Conservation (phyloP, 2,329 filamentous ascomycete genomes). For the Biscogniauxia sp. region DNA sequence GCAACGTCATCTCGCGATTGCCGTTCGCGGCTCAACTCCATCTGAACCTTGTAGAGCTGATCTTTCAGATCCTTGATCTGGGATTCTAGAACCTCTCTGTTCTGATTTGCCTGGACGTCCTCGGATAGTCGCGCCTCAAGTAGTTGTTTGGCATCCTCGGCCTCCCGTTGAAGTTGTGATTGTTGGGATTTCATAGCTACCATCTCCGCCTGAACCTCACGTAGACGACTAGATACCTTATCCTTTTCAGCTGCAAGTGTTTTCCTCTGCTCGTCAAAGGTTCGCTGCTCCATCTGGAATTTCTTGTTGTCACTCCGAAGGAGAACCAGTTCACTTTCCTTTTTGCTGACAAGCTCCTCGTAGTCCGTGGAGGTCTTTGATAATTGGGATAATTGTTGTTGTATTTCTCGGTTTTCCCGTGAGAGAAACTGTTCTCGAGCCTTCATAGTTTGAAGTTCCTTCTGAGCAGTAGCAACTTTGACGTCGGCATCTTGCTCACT, state of each 20-base stretch:
- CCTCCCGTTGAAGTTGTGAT: slow-evolving; percentile 80
- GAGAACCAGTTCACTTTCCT: slow-evolving; percentile 88
- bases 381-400: slow-evolving; percentile 81
- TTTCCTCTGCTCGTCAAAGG: slow-evolving; percentile 76
- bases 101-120: slow-evolving; percentile 80
- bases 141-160: slow-evolving; percentile 79
- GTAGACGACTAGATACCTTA: slow-evolving; percentile 70
- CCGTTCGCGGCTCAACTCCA: slow-evolving; percentile 84
- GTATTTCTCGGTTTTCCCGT: slow-evolving; percentile 77
- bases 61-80: slow-evolving; percentile 86
- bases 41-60: slow-evolving; percentile 80
- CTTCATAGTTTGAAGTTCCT: slow-evolving; percentile 73
- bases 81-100: slow-evolving; percentile 76
- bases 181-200: slow-evolving; percentile 85
- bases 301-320: slow-evolving; percentile 82
- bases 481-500: slow-evolving; percentile 86
- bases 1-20: slow-evolving; percentile 94
- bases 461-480: slow-evolving; percentile 73
- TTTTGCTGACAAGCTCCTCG: slow-evolving; percentile 87
- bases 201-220: slow-evolving; percentile 83
- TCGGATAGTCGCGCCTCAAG: slow-evolving; percentile 87
- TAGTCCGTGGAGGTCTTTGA: slow-evolving; percentile 92
- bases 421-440: slow-evolving; percentile 72
- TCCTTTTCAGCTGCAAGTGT: slow-evolving; percentile 73
- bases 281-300: slow-evolving; percentile 75